Conservation (phyloP, 257 asterid species). For the Misopates orontium region DNA sequence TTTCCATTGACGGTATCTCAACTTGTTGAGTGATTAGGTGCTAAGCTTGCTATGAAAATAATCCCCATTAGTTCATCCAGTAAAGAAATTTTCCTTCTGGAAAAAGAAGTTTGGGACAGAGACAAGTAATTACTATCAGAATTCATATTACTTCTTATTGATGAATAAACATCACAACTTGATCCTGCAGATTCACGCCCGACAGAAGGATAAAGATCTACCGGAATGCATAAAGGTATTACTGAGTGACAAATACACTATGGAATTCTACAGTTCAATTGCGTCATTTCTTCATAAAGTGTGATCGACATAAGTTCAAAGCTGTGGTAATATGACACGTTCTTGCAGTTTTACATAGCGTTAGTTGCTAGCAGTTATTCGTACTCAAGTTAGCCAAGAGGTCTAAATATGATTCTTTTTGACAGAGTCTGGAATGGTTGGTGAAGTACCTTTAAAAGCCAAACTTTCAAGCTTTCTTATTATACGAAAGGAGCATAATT, state of each 20-base stretch:
- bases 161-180: constrained; percentile 28
- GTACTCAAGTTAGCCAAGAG: constrained; percentile 9
- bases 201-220: constrained; percentile 52
- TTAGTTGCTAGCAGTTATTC: constrained; percentile 5
- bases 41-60: not conserved
- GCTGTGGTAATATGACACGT: not conserved
- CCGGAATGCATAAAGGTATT: constrained; percentile 88
- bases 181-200: constrained; percentile 67
- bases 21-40: not conserved
- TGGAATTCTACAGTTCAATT: not conserved
- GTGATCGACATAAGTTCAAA: not conserved
- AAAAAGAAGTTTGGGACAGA: not conserved
- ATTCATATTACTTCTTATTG: constrained; percentile 3
- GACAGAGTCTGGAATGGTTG: constrained; percentile 91
- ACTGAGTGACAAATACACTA: not conserved
- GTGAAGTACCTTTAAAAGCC: constrained; percentile 59
- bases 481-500: constrained; percentile 21
- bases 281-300: not conserved
- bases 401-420: constrained; percentile 26
- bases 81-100: not conserved
- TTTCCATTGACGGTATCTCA: not conserved
- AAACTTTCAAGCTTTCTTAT: constrained; percentile 18
- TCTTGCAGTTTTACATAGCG: too few relatives aligned
- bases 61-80: too few relatives aligned
- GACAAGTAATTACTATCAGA: too few relatives aligned